Percentiles rank a stretch among this genome's conserved stretches.
Conservation (phyloP, 2,329 filamentous ascomycete species). For the Talaromyces sp. region DNA sequence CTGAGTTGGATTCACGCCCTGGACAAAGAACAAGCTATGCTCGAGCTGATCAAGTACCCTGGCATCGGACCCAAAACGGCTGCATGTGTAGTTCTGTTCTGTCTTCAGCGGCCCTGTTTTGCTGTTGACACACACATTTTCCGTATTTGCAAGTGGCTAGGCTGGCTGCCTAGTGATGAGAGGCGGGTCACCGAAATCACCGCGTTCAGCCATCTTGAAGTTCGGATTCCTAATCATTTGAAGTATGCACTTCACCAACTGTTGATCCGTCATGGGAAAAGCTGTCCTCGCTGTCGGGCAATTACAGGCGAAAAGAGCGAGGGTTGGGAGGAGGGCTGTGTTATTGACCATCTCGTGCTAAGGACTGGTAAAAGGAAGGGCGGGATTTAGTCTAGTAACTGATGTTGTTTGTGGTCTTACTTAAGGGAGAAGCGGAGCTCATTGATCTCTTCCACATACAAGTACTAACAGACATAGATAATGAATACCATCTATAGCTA, state of each 20-base stretch:
- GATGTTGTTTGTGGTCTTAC: not conserved
- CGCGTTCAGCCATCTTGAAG: slow-evolving; percentile 56
- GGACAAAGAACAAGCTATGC: slow-evolving; percentile 52
- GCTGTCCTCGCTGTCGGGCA: slow-evolving; percentile 55
- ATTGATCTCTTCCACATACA: too few relatives aligned
- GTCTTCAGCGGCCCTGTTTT: slow-evolving; percentile 57
- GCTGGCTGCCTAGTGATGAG: slow-evolving; percentile 48
- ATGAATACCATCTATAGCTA: too few relatives aligned
- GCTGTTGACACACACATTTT: slow-evolving; percentile 64
- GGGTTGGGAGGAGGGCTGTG: slow-evolving; percentile 59
- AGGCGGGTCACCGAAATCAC: slow-evolving; percentile 40
- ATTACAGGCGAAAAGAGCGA: slow-evolving; percentile 55
- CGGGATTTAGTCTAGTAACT: not conserved
- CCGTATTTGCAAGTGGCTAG: slow-evolving; percentile 55
- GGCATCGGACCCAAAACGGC: slow-evolving; percentile 63
- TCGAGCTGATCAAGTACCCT: slow-evolving; percentile 52
- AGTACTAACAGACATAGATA: too few relatives aligned
- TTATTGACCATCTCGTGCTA: slow-evolving; percentile 58
- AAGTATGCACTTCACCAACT: slow-evolving; percentile 60
- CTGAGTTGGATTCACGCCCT: slow-evolving; percentile 56
- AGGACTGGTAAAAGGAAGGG: slow-evolving; percentile 48
- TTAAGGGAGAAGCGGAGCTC: too few relatives aligned
- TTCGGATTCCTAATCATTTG: slow-evolving; percentile 54
- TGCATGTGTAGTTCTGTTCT: slow-evolving; percentile 60
- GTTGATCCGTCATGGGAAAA: slow-evolving; percentile 58